phyloP scores from a whole-genome alignment of 805 yeast genomes.

The Saturnispora silvae region DNA sequence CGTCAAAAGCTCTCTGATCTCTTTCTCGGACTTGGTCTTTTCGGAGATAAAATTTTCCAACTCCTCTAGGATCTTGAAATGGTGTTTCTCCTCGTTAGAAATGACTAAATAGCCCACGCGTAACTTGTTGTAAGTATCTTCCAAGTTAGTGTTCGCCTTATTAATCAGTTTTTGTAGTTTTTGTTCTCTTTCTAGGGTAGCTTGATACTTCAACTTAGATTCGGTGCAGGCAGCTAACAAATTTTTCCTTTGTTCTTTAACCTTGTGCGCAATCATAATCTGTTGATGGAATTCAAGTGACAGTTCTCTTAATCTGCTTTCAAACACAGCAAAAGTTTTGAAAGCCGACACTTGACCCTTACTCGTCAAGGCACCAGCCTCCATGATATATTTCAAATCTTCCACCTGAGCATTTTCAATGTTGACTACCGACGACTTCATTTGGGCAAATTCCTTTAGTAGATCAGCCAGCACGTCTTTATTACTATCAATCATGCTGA shows the following conservation, averaged over 20 bases:
- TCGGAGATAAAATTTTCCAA: constrained; percentile 11
- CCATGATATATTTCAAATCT: constrained; percentile 13
- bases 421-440: constrained; percentile 8
- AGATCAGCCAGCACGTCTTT: constrained; percentile 10
- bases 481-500: constrained; percentile 8
- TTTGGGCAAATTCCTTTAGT: constrained; percentile 6
- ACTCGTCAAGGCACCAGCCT: constrained; percentile 12
- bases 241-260: constrained; percentile 10
- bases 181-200: constrained; percentile 21
- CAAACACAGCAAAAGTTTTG: constrained; percentile 12
- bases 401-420: constrained; percentile 8
- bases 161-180: constrained; percentile 12
- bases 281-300: constrained; percentile 20
- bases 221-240: background rate
- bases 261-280: constrained; percentile 13
- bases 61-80: constrained; percentile 18
- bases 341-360: constrained; percentile 15
- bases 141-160: constrained; percentile 11
- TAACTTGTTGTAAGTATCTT: constrained; percentile 2
- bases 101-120: constrained; percentile 12
- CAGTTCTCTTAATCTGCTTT: constrained; percentile 14
- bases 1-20: constrained; percentile 10
- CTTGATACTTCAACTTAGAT: background rate
- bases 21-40: constrained; percentile 14
- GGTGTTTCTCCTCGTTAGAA: constrained; percentile 20